Percentiles rank a stretch among this genome's conserved stretches.
Evolutionary conservation across 805 yeast species (phyloP).

Genomic region (Kodamaea laetipori): DNA sequence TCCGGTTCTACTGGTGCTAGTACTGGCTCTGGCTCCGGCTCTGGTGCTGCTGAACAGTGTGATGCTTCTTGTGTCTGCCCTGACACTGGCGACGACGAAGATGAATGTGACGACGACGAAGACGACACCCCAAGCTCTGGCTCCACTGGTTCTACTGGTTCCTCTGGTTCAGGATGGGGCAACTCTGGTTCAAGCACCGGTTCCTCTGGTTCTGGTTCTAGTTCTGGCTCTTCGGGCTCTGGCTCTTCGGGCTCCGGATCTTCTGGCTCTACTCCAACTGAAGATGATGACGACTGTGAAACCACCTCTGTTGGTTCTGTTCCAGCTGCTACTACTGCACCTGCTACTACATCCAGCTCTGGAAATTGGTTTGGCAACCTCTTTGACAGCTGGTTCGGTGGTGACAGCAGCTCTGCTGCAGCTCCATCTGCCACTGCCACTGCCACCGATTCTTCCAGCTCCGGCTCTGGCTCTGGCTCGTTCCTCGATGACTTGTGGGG

Average conservation of each 20-base stretch:
- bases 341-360: slow-evolving; percentile 12
- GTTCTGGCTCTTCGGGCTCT: slow-evolving; percentile 10
- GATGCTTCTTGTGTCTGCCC: slow-evolving; percentile 16
- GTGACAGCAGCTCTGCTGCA: slow-evolving; percentile 1
- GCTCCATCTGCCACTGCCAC: slow-evolving; percentile 7
- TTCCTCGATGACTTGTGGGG: slow-evolving; percentile 11
- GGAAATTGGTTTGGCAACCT: slow-evolving; percentile 2
- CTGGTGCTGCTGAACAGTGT: slow-evolving; percentile 16
- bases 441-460: slow-evolving; percentile 2
- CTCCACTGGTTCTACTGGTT: slow-evolving; percentile 4
- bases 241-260: slow-evolving; percentile 13
- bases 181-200: slow-evolving; percentile 11
- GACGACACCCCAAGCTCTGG: slow-evolving; percentile 4
- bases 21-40: slow-evolving; percentile 12
- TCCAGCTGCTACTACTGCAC: slow-evolving; percentile 13
- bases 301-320: slow-evolving; percentile 15
- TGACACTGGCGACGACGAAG: slow-evolving; percentile 16
- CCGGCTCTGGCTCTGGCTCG: slow-evolving; percentile 8
- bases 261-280: slow-evolving; percentile 12
- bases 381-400: slow-evolving; percentile 3
- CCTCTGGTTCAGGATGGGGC: slow-evolving; percentile 7
- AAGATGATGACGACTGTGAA: slow-evolving; percentile 17
- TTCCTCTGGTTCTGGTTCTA: slow-evolving; percentile 12
- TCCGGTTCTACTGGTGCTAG: slow-evolving; percentile 16
- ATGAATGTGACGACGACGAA: slow-evolving; percentile 19